Conservation (phyloP, 2,329 filamentous ascomycete species). For the Venturia asperata region DNA sequence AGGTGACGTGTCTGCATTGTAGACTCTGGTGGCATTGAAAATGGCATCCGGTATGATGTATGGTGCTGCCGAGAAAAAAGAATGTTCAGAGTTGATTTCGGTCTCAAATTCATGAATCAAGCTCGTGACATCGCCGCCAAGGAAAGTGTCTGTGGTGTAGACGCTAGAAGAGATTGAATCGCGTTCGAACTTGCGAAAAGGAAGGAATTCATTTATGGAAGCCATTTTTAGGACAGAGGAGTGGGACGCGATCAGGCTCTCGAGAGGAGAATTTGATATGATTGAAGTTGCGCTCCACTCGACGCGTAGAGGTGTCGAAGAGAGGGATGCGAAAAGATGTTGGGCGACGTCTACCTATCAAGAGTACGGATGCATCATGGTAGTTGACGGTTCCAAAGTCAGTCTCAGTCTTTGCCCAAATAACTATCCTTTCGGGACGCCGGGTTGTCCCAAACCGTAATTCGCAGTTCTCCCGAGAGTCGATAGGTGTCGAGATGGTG, state of each 20-base stretch:
- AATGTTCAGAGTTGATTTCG: not conserved
- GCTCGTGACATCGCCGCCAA: not conserved
- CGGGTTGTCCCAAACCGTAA: not conserved
- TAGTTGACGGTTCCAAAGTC: not conserved
- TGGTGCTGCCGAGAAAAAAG: not conserved
- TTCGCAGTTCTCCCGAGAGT: not conserved
- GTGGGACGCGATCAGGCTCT: not conserved
- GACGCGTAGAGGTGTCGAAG: not conserved
- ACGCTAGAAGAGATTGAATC: not conserved
- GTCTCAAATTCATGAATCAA: not conserved
- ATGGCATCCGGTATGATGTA: not conserved
- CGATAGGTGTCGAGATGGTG: not conserved
- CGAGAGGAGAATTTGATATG: not conserved
- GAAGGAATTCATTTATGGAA: not conserved
- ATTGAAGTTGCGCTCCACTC: not conserved
- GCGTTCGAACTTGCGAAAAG: not conserved
- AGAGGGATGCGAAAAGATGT: not conserved
- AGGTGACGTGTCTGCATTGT: constrained; percentile 21
- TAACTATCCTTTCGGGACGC: not conserved
- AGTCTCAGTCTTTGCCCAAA: not conserved
- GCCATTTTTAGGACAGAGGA: not conserved
- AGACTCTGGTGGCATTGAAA: constrained; percentile 20
- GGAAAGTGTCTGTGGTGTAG: not conserved
- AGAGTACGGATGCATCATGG: not conserved
- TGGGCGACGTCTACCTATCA: not conserved